Conservation (phyloP, 2,329 filamentous ascomycete species). For the Ophiostoma triangulosporum region DNA sequence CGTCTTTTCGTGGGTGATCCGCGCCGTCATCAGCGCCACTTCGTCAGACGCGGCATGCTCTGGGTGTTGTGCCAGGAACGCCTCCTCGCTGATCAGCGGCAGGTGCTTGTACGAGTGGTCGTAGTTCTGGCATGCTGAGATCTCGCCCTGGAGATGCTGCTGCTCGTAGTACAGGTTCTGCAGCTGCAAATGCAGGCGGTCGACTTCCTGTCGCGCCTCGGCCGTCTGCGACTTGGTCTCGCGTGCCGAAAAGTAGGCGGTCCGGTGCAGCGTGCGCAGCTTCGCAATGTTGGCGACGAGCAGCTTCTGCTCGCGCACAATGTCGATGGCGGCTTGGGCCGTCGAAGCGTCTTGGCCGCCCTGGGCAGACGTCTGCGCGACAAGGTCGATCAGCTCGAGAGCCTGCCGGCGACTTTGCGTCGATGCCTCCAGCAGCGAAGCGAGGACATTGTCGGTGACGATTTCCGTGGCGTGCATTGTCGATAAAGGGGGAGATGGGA, state of each 20-base stretch:
- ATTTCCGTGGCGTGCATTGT: constrained; percentile 42
- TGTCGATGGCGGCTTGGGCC: constrained; percentile 36
- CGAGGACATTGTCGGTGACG: constrained; percentile 51
- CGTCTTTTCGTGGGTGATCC: constrained; percentile 79
- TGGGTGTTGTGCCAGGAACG: constrained; percentile 66
- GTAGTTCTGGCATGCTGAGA: constrained; percentile 78
- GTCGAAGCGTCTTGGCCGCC: no score
- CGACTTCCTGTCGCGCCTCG: constrained; percentile 80
- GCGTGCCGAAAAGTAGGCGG: constrained; percentile 66
- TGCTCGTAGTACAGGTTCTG: constrained; percentile 98
- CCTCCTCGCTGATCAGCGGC: constrained; percentile 68
- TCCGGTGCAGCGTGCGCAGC: constrained; percentile 69
- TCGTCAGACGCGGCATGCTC: constrained; percentile 61
- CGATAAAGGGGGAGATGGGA: background rate
- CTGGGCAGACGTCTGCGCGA: constrained; percentile 20
- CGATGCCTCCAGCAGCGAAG: constrained; percentile 58
- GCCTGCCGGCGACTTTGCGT: constrained; percentile 60
- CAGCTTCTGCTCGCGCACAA: constrained; percentile 65
- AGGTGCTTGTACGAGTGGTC: constrained; percentile 83
- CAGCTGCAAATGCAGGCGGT: constrained; percentile 78
- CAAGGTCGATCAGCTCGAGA: constrained; percentile 45
- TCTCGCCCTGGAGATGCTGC: constrained; percentile 78
- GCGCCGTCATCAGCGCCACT: constrained; percentile 72
- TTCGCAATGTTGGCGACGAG: constrained; percentile 68
- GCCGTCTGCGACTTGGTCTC: constrained; percentile 78